Base-by-base conservation (phyloP, 768 basidiomycete species). In the Suillus subalutaceus region DNA sequence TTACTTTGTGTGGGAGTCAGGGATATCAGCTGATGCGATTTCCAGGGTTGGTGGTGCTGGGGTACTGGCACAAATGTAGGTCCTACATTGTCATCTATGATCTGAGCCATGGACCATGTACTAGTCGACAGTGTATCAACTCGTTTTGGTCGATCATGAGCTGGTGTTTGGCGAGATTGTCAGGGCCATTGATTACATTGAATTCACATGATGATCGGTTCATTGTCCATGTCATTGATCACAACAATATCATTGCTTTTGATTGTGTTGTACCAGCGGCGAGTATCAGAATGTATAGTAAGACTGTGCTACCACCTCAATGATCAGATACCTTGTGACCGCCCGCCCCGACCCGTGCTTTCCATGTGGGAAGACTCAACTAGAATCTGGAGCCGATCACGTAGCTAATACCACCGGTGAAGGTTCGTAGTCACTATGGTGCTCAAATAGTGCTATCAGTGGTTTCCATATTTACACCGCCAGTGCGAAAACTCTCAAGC, bases 401-500 rank as follows among this genome's bases (percentile, higher is more conserved):
- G 12, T 52, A 52, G 50, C 6, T 26, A 52, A 41, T 15, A 46
- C 30, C 30, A 18, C 52, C 30, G 9, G 12, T 55, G 26, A 58
- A 38, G 15, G n/a, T 4, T 26, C n/a, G 23, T 10, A n/a, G 23
- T 16, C 5, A 5, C 0, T 32, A 32, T 26, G 26, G 32, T 32
- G 32, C 32, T 32, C 32, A 32, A 32, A 32, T 32, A 32, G 32
- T 18, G 40, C 58, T 59, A 41, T 41, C 58, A 18, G 9, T 26
- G 6, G 2, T 6, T 26, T 60, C 30, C 59, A 62, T 37, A 63
- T 23, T 60, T 61, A 60, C 38, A 23, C 32, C 26, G 2, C 3
- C 10, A n/a, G 62, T 56, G 55, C 20, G 55, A 56, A 69, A 71
- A 65, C 66, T 68, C 72, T 66, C 72, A 69, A 67, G 66, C 48